A percentile compares a stretch with the other conserved stretches of the same genome.
These are phyloP conservation scores for Zymoseptoria ardabiliae DNA, from an alignment of 2,329 filamentous ascomycete genomes.

Conservation along the genomic window DNA sequence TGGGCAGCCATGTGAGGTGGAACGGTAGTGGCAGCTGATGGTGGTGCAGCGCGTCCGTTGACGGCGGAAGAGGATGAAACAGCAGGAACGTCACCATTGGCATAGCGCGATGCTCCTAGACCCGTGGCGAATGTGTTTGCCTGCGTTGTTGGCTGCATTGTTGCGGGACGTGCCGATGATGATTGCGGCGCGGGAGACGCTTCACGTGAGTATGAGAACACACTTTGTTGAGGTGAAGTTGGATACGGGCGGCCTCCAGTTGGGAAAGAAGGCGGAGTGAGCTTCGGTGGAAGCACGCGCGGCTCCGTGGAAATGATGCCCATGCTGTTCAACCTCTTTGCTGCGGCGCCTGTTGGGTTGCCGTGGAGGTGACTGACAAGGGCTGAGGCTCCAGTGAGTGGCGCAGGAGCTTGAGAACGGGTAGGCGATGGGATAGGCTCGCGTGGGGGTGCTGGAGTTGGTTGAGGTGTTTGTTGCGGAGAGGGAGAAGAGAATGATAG, in stretches of 20 bases:
- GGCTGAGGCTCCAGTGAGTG: neutral
- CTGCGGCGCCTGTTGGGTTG: neutral
- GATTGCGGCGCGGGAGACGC: neutral
- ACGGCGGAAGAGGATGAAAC: neutral
- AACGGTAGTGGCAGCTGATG: neutral
- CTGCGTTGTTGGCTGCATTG: neutral
- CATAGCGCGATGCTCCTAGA: neutral
- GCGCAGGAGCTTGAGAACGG: neutral
- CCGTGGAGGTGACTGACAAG: neutral
- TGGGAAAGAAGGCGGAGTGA: neutral
- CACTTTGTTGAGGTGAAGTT: neutral
- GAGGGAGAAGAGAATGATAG: neutral
- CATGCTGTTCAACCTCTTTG: neutral
- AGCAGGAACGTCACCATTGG: neutral
- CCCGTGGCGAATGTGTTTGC: neutral
- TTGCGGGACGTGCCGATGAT: neutral
- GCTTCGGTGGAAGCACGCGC: neutral
- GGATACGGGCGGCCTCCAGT: neutral
- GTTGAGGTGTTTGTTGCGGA: neutral
- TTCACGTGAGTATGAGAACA: neutral
- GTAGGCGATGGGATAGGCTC: neutral
- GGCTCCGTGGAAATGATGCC: neutral
- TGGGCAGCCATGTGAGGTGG: neutral
- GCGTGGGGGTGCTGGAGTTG: neutral
- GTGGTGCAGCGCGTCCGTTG: neutral